phyloP scores from a whole-genome alignment of 2,329 filamentous ascomycete species.

The Diplodia sapinea region DNA sequence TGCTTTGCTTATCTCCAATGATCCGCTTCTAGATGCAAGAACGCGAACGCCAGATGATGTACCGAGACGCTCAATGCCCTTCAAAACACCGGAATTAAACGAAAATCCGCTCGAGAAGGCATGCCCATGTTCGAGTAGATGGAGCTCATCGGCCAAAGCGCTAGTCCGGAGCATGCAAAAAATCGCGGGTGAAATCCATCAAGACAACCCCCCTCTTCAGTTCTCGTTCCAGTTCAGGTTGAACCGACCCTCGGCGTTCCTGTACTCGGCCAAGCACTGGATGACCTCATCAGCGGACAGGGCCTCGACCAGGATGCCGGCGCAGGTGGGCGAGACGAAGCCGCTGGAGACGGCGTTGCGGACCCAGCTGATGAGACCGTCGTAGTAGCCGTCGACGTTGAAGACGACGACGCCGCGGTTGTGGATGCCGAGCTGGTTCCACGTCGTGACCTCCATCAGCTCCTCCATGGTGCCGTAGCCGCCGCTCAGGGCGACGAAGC shows the following conservation, averaged over 20 bases:
- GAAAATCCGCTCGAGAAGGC: not conserved
- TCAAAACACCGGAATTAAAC: not conserved
- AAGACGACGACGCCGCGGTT: conserved; percentile 76
- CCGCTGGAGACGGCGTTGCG: conserved; percentile 74
- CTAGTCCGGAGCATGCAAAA: no score
- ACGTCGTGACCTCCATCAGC: conserved; percentile 87
- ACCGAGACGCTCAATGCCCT: not conserved
- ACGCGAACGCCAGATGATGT: conserved; percentile 13
- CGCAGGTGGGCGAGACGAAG: conserved; percentile 75
- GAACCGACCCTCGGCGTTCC: conserved; percentile 74
- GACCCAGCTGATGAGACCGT: conserved; percentile 84
- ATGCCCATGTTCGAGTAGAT: no score
- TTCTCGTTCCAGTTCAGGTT: conserved; percentile 77
- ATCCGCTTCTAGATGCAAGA: conserved; percentile 12
- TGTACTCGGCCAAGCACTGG: conserved; percentile 72
- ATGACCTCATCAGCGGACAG: conserved; percentile 75
- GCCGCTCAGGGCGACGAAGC: conserved; percentile 86
- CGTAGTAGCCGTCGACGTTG: conserved; percentile 92
- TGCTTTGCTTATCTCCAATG: not conserved
- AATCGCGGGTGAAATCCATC: no score
- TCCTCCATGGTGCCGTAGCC: conserved; percentile 97
- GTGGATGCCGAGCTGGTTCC: conserved; percentile 97
- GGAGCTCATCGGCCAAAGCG: no score
- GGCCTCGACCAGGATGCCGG: conserved; percentile 79
- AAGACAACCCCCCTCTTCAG: conserved; percentile 29